A percentile compares a stretch with the other conserved stretches of the same genome.
These are phyloP conservation scores for Mycena maculata DNA, from an alignment of 768 basidiomycete species.

Conservation along the genomic window DNA sequence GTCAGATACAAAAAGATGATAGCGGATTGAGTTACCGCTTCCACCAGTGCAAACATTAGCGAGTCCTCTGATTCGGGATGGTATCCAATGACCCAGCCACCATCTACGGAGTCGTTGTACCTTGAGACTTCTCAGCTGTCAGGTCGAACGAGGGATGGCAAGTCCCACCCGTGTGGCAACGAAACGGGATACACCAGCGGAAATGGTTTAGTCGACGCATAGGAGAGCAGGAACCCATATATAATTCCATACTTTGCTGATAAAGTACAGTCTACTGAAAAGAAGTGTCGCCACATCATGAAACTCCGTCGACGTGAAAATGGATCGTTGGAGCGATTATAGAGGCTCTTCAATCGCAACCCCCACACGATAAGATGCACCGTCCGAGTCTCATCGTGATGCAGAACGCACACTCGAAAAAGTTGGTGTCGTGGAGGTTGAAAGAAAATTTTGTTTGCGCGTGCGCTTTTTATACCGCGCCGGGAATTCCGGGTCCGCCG, in stretches of 20 bases:
- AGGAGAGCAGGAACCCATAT: too few relatives aligned
- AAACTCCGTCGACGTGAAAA: neutral
- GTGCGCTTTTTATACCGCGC: too few relatives aligned
- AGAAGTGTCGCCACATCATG: neutral
- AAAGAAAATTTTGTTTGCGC: too few relatives aligned
- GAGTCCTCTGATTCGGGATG: constrained; percentile 63
- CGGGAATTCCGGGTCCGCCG: too few relatives aligned
- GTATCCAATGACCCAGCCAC: constrained; percentile 89
- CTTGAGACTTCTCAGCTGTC: constrained; percentile 49
- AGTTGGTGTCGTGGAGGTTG: too few relatives aligned
- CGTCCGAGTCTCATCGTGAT: too few relatives aligned
- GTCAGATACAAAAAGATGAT: neutral
- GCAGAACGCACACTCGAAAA: too few relatives aligned
- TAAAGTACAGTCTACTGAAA: too few relatives aligned
- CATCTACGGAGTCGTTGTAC: constrained; percentile 91
- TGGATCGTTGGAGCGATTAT: neutral
- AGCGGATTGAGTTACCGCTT: too few relatives aligned
- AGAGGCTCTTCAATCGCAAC: neutral
- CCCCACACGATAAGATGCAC: neutral
- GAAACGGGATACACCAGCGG: constrained; percentile 87
- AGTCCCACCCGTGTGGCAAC: constrained; percentile 73
- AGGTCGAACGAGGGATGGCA: constrained; percentile 19
- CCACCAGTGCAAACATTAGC: constrained; percentile 84
- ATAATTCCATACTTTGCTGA: too few relatives aligned
- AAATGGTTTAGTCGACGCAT: too few relatives aligned